Percentiles rank a stretch among this genome's conserved stretches.
These are phyloP conservation scores for Orobanche coerulescens DNA, from an alignment of 257 asterid species.

Conservation along the genomic window DNA sequence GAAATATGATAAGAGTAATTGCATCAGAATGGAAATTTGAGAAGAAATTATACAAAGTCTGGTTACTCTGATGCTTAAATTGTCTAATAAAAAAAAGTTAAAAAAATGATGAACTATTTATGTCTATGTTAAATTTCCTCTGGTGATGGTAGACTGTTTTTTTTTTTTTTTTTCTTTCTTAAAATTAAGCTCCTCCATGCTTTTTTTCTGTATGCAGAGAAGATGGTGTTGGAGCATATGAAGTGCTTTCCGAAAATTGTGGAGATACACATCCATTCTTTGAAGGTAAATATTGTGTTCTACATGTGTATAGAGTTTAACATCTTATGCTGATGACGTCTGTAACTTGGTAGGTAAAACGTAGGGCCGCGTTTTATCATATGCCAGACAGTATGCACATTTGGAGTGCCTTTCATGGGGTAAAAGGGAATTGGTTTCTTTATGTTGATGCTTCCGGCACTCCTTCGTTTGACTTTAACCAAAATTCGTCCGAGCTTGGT, in stretches of 20 bases:
- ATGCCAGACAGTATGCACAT: slow-evolving; percentile 56
- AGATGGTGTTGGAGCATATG: slow-evolving; percentile 39
- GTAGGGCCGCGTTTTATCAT: slow-evolving; percentile 39
- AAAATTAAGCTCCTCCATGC: background rate
- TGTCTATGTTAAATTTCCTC: background rate
- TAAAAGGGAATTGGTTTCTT: slow-evolving; percentile 37
- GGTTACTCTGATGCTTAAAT: background rate
- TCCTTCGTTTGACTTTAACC: background rate
- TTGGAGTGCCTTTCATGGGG: slow-evolving; percentile 35
- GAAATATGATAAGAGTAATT: no score
- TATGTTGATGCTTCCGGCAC: slow-evolving; percentile 36
- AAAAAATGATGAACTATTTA: background rate
- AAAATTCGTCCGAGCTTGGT: slow-evolving; percentile 16
- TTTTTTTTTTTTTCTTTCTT: background rate
- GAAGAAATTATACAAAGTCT: background rate
- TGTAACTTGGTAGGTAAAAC: slow-evolving; percentile 23
- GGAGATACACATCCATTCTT: slow-evolving; percentile 33
- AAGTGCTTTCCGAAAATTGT: slow-evolving; percentile 42
- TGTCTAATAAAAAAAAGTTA: no score
- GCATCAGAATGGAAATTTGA: no score
- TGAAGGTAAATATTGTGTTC: slow-evolving; percentile 45
- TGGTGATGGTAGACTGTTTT: background rate
- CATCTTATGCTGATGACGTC: slow-evolving; percentile 3
- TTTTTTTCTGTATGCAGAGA: slow-evolving; percentile 39
- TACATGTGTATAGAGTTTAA: background rate